Evolutionary conservation across 139 green algal genomes (phyloP).

Genomic region (Tetraselmis chui): DNA sequence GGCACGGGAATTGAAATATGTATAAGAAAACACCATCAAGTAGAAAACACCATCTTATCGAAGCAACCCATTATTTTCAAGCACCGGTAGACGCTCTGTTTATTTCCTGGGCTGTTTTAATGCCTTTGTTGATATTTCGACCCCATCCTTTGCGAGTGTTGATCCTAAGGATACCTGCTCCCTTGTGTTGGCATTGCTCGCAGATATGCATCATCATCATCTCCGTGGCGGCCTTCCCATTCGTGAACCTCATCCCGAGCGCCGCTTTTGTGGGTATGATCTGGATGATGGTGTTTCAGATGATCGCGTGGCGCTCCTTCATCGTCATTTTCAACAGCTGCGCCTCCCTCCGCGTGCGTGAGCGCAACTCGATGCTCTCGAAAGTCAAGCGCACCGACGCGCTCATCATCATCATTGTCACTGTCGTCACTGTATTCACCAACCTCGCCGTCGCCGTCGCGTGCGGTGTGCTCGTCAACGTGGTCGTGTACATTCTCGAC

Average conservation of each 20-base stretch:
- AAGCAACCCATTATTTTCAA: no score
- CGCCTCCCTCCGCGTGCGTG: background rate
- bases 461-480: background rate
- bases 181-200: background rate
- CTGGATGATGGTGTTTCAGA: conserved; percentile 1
- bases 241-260: background rate
- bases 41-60: no score
- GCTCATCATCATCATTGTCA: conserved; percentile 5
- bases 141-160: background rate
- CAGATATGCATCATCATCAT: conserved; percentile 2
- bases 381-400: conserved; percentile 4
- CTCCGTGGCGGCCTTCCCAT: background rate
- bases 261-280: background rate
- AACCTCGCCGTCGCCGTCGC: background rate
- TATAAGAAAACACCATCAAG: no score
- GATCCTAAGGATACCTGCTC: background rate
- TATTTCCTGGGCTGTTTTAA: background rate
- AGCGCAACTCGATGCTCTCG: background rate
- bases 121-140: background rate
- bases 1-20: no score
- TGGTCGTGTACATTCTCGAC: background rate
- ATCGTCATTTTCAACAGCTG: background rate
- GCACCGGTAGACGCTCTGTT: no score
- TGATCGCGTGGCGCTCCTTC: background rate
- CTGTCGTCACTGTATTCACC: conserved; percentile 1